These are phyloP conservation scores for Aspergillus tanneri DNA, from an alignment of 2,329 filamentous ascomycete species.

Conservation along the genomic window DNA sequence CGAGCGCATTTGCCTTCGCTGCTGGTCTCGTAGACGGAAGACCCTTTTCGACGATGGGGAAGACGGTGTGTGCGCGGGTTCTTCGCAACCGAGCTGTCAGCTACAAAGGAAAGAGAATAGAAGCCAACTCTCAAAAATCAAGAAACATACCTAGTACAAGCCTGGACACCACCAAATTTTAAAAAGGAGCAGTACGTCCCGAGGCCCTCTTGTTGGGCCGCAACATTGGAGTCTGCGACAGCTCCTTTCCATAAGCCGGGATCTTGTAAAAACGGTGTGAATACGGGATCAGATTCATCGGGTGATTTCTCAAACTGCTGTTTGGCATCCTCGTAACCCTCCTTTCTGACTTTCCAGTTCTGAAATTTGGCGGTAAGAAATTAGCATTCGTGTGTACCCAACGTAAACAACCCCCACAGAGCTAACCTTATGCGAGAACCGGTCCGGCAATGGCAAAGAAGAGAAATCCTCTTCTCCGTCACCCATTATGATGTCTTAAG, in stretches of 20 bases:
- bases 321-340: constrained; percentile 86
- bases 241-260: constrained; percentile 86
- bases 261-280: constrained; percentile 84
- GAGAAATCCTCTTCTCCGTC: constrained; percentile 47
- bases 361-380: constrained; percentile 32
- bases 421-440: constrained; percentile 45
- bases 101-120: not conserved
- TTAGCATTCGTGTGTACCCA: constrained; percentile 23
- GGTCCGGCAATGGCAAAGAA: constrained; percentile 42
- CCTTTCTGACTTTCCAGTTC: constrained; percentile 97
- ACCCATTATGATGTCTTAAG: constrained; percentile 35
- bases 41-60: constrained; percentile 85
- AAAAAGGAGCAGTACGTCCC: constrained; percentile 86
- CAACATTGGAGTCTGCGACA: constrained; percentile 91
- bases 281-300: constrained; percentile 80
- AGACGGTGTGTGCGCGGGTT: constrained; percentile 72
- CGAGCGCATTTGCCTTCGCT: constrained; percentile 81
- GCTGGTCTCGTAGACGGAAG: constrained; percentile 82
- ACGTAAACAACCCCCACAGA: not conserved
- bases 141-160: constrained; percentile 63
- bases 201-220: constrained; percentile 91
- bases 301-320: constrained; percentile 82
- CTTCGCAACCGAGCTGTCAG: constrained; percentile 39
- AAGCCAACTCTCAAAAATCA: not conserved
- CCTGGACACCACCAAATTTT: constrained; percentile 81